Percentiles rank a stretch among this genome's conserved stretches.
Conservation (phyloP, 2,329 filamentous ascomycete species). For the Phoma herbarum region DNA sequence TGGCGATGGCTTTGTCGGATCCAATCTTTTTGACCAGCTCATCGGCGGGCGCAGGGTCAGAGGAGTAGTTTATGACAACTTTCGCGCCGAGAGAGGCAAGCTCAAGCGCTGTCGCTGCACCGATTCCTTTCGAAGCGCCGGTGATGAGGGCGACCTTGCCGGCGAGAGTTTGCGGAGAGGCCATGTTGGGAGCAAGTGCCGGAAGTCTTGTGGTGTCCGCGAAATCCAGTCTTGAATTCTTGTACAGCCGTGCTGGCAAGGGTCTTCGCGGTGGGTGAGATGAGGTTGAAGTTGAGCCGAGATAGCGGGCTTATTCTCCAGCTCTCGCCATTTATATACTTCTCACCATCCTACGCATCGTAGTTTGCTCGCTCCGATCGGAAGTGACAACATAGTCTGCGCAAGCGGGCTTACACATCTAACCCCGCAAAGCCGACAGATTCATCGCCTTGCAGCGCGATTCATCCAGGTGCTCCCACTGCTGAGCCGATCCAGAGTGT, state of each 20-base stretch:
- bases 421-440: not conserved
- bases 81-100: slow-evolving; percentile 54
- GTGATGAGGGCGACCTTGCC: slow-evolving; percentile 45
- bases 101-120: slow-evolving; percentile 47
- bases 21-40: slow-evolving; percentile 60
- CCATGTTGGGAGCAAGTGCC: not conserved
- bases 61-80: slow-evolving; percentile 65
- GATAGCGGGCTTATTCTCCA: not conserved
- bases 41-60: slow-evolving; percentile 64
- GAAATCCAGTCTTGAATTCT: not conserved
- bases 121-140: slow-evolving; percentile 42
- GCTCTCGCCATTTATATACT: not conserved
- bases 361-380: not conserved
- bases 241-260: not conserved
- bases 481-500: not conserved
- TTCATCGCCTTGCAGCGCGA: not conserved
- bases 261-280: not conserved
- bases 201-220: not conserved
- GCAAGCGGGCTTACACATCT: not conserved
- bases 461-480: not conserved
- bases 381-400: not conserved
- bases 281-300: not conserved
- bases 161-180: slow-evolving; percentile 24
- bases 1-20: slow-evolving; percentile 58
- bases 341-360: not conserved